Base-by-base conservation (phyloP, 2,329 filamentous ascomycete genomes). In the Pseudogymnoascus sp. region DNA sequence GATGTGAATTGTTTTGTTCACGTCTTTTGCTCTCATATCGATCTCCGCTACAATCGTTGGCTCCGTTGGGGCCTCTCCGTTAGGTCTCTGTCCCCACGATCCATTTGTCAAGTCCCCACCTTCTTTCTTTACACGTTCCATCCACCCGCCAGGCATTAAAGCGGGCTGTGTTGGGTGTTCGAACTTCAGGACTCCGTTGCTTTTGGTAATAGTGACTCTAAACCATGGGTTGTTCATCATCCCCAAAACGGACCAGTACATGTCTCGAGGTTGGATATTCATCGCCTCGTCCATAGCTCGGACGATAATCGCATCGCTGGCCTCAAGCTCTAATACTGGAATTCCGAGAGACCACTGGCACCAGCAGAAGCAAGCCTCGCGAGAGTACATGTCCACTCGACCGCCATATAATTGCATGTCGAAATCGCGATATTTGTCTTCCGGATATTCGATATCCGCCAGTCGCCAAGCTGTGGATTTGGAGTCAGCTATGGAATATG, bases 151-250 rank as follows among this genome's bases (percentile, higher is more conserved):
- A 0, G 87, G 80, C 64, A 86, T 85, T 35, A 90, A 72, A 0
- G 86, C 85, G 5, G 91, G 89, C 64, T 91, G 87, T 2, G 90
- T 95, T 0, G 92, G 92, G 67, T 96, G 92, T 71, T 96, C 91
- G 65, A 96, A 96, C 5, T 82, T 79, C 39, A 96, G 73, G 6
- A 69, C 73, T 13, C 82, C 77, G 0, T 77, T 78, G 62, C 92
- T 85, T 60, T 84, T 85, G 58, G 83, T 82, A 59, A 96, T 88
- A 1, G 85, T 82, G 0, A 96, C 81, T 4, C 92, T 81, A 71
- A 88, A 96, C 92, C 92, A 96, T 0, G 90, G 89, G 67, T 96
- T 96, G 74, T 96, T 96, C 92, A 96, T 96, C 92, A 96, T 96
- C 0, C 92, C 91, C 37, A 96, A 75, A 2, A 95, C 90, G 62